Evolutionary conservation across 768 basidiomycete species (phyloP).

Genomic region (Pisolithus tinctorius): DNA sequence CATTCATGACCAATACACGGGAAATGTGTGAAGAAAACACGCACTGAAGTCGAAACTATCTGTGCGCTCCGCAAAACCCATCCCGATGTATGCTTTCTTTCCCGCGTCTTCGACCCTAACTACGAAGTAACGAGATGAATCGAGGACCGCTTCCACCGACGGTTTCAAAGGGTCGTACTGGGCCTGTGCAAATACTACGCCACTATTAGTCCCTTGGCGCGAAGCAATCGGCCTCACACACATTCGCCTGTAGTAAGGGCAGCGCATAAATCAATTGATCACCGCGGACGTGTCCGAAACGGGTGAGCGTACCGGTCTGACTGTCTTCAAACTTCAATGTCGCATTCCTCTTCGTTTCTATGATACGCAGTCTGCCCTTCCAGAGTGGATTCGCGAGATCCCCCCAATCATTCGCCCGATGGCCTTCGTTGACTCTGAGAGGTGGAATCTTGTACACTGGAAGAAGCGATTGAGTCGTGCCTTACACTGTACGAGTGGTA

Average conservation of each 20-base stretch:
- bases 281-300: neutral
- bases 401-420: constrained; percentile 91
- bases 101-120: constrained; percentile 84
- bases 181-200: constrained; percentile 78
- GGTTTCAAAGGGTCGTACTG: constrained; percentile 74
- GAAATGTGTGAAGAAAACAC: constrained; percentile 20
- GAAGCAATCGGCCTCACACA: constrained; percentile 30
- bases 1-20: constrained; percentile 4
- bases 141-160: constrained; percentile 90
- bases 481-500: constrained; percentile 10
- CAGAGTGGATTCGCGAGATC: constrained; percentile 77
- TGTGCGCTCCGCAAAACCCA: constrained; percentile 84
- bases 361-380: constrained; percentile 85
- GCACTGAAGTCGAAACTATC: constrained; percentile 91
- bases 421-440: constrained; percentile 78
- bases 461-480: constrained; percentile 14
- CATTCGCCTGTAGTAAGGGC: constrained; percentile 49
- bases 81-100: constrained; percentile 86
- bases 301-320: constrained; percentile 54
- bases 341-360: constrained; percentile 67
- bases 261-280: constrained; percentile 5
- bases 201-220: constrained; percentile 4
- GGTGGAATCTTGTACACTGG: constrained; percentile 90
- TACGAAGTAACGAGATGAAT: constrained; percentile 94
- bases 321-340: constrained; percentile 75